These are phyloP conservation scores for Spiraea crenata DNA, from an alignment of 331 rosid genomes.

Conservation along the genomic window DNA sequence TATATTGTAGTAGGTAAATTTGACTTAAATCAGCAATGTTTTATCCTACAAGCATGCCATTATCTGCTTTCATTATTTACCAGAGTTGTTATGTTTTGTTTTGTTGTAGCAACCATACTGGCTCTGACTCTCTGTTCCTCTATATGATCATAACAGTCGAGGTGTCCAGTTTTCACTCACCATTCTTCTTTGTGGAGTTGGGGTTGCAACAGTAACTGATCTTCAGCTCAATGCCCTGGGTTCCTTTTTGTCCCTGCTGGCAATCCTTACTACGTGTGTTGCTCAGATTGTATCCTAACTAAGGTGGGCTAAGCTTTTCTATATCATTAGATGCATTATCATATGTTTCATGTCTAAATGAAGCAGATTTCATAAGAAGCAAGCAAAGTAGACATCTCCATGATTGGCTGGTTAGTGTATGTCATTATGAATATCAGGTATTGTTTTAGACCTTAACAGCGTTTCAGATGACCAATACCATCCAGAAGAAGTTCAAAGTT, in stretches of 20 bases:
- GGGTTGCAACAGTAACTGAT: constrained; percentile 86
- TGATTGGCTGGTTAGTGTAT: background rate
- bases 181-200: constrained; percentile 76
- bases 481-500: constrained; percentile 92
- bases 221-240: constrained; percentile 84
- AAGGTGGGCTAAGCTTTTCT: constrained; percentile 11
- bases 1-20: background rate
- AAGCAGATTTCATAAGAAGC: background rate
- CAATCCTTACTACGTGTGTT: constrained; percentile 79
- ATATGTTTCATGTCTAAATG: constrained; percentile 8
- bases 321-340: constrained; percentile 8
- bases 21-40: background rate
- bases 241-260: constrained; percentile 70
- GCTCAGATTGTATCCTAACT: constrained; percentile 93
- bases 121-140: constrained; percentile 10
- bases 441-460: constrained; percentile 45
- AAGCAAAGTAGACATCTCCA: background rate
- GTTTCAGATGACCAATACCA: constrained; percentile 86
- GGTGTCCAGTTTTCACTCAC: constrained; percentile 64
- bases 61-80: background rate
- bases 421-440: background rate
- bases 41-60: background rate
- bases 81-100: background rate
- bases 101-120: constrained; percentile 12
- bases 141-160: constrained; percentile 40